Evolutionary conservation across 2,329 filamentous ascomycete genomes (phyloP), one percentile per base, ranked within the genome.

Genomic region (Aspergillus aculeatinus): DNA sequence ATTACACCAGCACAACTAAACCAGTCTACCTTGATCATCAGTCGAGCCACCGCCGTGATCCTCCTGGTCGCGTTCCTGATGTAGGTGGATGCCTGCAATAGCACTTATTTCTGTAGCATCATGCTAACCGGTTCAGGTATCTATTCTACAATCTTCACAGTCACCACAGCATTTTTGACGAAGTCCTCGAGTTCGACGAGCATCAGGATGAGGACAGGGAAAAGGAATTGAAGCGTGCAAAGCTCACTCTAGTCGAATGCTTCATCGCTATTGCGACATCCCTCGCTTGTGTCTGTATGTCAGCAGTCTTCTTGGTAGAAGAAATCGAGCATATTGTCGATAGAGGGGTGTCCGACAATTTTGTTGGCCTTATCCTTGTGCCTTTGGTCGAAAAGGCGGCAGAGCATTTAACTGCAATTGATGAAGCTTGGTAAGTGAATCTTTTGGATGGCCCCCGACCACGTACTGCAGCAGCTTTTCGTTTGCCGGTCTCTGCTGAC

Each of bases 371-470:
- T 42, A 94, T 95, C 65, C 82, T 96, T 0, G 84, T 95, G 16
- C 79, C 90, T 4, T 82, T 96, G 0, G 91, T 95, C 5, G 92
- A 96, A 72, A 96, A 96, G 76, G 88, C 89, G 2, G 91, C 91
- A 12, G 91, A 96, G 75, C 91, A 96, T 75, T 79, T 96, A 51
- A 93, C 90, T 2, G 90, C 91, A 48, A 82, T 96, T 60, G 90
- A 95, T 67, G 91, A 96, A 81, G 91, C 91, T 25, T 94, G 87
- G 82, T 89, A 91, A 60, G 69, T 60, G 9, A 12, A 31, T 27
- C 31, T 16, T 3, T 47, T 19, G 5, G 5, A 29, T 23, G 44
- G 48, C 44, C 14, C 16, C 23, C 25, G 23, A 19, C 16, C 19
- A 16, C 55, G 33, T 0, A 44, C 16, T 44, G 39, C 39, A 44